Base-by-base conservation (phyloP, 1,139 yeast species). In the Geotrichum siamense region DNA sequence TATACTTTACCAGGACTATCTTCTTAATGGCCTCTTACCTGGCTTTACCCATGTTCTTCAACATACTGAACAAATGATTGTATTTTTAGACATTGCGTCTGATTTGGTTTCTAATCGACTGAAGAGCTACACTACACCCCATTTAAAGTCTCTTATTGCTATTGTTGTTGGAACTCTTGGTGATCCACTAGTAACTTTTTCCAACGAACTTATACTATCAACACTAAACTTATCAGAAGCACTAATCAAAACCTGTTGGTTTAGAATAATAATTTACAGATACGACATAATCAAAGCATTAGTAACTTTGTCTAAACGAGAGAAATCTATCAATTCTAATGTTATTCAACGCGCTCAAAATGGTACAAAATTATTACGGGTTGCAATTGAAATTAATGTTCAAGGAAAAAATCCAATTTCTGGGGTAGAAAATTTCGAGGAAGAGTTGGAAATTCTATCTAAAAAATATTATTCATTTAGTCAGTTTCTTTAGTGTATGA, bases 271-370 rank as follows among this genome's bases (percentile, higher is more conserved):
- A 1, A 35, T 38, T 0, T 64, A 67, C 51, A 54, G 58, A 25
- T 65, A 55, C 44, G 70, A 65, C 39, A 46, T 69, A 1, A 36
- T 67, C 30, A 64, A 63, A 0, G 67, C 67, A 33, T 50, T 68
- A 33, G 52, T 60, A 0, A 57, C 51, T 57, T 23, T 53, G 44
- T 48, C 44, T 4, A 44, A 44, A 15, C 39, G 50, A 5, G 47
- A 38, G 9, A 50, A 50, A 12, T 38, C 35, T 6, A 23, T 17
- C 17, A 10, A 19, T 17, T 20, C 28, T 22, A 32, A 10, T 9
- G 13, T 32, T 12, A 27, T 35, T 13, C 16, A 10, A 5, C 38
- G 27, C 8, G 36, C 27, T 23, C 27, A 27, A 13, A 12, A 13
- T 3, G 28, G 39, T 16, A n/a, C 37, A 10, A 13, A 16, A 6